Conservation (phyloP, 495 filamentous ascomycete genomes). For the Neurospora sublineolata region DNA sequence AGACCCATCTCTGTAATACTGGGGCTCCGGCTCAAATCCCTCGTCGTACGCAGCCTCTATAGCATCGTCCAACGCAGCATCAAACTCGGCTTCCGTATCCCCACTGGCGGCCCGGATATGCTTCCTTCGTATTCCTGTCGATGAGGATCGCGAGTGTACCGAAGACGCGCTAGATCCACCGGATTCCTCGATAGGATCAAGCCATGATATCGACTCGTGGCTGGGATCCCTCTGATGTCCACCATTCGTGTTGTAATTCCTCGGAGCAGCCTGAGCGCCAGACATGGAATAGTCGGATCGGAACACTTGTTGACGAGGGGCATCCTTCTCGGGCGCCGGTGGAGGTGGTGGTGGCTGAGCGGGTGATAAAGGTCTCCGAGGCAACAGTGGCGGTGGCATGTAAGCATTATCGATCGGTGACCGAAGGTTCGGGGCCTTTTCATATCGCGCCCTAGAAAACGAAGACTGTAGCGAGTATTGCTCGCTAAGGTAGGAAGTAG, state of each 20-base stretch:
- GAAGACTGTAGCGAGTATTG: conserved; percentile 34
- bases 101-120: conserved; percentile 56
- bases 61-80: conserved; percentile 88
- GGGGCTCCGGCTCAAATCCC: conserved; percentile 61
- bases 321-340: conserved; percentile 21
- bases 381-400: conserved; percentile 58
- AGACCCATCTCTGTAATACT: conserved; percentile 34
- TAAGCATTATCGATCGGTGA: conserved; percentile 36
- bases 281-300: conserved; percentile 33
- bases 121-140: conserved; percentile 53
- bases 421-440: conserved; percentile 29
- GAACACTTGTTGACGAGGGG: conserved; percentile 22
- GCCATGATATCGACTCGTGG: conserved; percentile 78
- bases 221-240: conserved; percentile 48
- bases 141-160: conserved; percentile 69
- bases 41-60: conserved; percentile 95
- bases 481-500: conserved; percentile 11
- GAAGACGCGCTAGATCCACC: conserved; percentile 70
- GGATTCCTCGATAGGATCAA: conserved; percentile 95
- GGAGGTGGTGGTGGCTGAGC: conserved; percentile 20
- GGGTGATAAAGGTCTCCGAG: conserved; percentile 36
- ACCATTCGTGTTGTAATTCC: conserved; percentile 7
- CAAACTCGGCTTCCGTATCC: conserved; percentile 83
- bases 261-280: conserved; percentile 18
- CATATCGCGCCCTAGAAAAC: conserved; percentile 34